Base-by-base conservation (phyloP, 1,284 basidiomycete species). In the Ustilago shanxiensis region DNA sequence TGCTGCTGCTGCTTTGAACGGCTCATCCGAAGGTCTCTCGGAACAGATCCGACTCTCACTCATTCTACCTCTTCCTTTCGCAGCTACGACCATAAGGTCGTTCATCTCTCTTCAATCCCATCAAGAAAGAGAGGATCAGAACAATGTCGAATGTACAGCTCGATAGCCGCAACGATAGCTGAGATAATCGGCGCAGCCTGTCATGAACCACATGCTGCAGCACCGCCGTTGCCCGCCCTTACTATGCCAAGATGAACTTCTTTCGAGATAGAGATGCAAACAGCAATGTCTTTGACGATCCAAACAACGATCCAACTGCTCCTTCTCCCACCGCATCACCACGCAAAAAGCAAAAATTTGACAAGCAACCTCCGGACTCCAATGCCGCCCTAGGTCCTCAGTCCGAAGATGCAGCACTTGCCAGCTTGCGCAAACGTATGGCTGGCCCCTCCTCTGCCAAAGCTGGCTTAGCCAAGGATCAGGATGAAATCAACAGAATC, bases 371-470 rank as follows among this genome's bases (percentile, higher is more conserved):
- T 3, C 53, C 54, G 9, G 31, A 54, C 6, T 18, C n/a, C 28
- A 29, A 14, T 6, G 22, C 60, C 5, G 35, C 35, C 14, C 16
- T 39, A 2, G 7, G 11, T 10, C 18, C 33, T 22, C 52, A 39
- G 44, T 28, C 53, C 22, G 54, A 77, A n/a, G 78, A 72, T 59
- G 80, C 60, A 28, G 80, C 78, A 13, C 66, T 78, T 20, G 80
- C 69, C 5, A 79, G 76, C 50, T 49, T 82, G 51, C 72, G 72
- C 31, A 77, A 72, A 45, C 80, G 79, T 37, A 82, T 83, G 79
- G 81, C 77, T 0, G 82, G 82, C 5, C 82, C 83, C 18, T 84
- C 82, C 7, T 80, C 78, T 16, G 81, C 73, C 65, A 86, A 86
- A 67, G 85, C 85, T 9, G 81, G 84, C 18, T 59, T 86, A 22